phyloP scores from a whole-genome alignment of 192 early-diverging fungal genomes.

The Gorgonomyces haynaldii region DNA sequence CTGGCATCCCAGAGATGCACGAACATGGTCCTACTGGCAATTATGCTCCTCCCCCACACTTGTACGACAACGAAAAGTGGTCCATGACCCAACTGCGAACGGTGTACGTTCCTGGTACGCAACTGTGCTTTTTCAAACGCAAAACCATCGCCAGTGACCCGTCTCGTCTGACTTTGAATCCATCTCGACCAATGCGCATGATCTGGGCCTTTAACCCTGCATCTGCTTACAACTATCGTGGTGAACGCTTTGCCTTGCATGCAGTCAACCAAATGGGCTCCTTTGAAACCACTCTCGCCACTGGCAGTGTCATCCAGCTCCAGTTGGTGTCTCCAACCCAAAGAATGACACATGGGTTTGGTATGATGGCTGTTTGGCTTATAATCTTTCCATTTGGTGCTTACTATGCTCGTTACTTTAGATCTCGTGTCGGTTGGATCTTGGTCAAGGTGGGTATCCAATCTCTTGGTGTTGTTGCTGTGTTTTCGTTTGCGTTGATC shows the following conservation, averaged over 20 bases:
- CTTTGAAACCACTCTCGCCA: neutral
- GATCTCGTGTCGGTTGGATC: constrained; percentile 21
- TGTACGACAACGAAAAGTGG: neutral
- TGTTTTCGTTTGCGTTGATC: constrained; percentile 5
- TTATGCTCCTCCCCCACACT: constrained; percentile 6
- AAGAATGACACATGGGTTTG: constrained; percentile 27
- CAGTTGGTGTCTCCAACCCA: neutral
- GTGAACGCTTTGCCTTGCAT: constrained; percentile 18
- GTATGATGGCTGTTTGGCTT: constrained; percentile 31
- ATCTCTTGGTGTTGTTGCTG: constrained; percentile 10
- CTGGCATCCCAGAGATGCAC: constrained; percentile 9
- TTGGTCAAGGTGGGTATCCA: constrained; percentile 24
- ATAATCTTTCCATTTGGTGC: constrained; percentile 24
- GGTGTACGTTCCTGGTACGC: neutral
- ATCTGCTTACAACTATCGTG: constrained; percentile 6
- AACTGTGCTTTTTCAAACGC: neutral
- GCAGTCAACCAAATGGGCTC: constrained; percentile 11
- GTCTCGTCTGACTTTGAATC: constrained; percentile 6
- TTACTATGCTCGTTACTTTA: constrained; percentile 26
- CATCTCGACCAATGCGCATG: constrained; percentile 1
- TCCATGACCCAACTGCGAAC: neutral
- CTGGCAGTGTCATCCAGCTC: neutral
- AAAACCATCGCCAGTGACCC: constrained; percentile 5
- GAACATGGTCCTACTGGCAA: constrained; percentile 11
- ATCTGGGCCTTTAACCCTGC: constrained; percentile 29